These are phyloP conservation scores for Penicillium frequentans DNA, from an alignment of 2,329 filamentous ascomycete species.

Conservation along the genomic window DNA sequence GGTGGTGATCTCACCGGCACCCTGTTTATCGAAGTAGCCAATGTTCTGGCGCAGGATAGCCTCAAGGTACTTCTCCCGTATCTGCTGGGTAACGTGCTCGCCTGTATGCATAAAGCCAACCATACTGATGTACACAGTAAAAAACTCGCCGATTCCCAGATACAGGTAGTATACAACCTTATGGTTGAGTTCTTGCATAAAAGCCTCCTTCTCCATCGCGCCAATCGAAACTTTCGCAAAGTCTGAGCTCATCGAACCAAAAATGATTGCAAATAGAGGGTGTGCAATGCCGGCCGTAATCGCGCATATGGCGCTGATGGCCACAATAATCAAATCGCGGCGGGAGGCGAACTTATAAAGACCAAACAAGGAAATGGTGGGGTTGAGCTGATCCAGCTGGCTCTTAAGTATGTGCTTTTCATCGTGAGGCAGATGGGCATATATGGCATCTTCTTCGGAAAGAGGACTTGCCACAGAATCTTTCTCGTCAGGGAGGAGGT, in stretches of 20 bases:
- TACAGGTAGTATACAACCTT: conserved; percentile 84
- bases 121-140: conserved; percentile 75
- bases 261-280: conserved; percentile 76
- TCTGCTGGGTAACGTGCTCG: conserved; percentile 75
- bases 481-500: background rate
- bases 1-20: conserved; percentile 89
- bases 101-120: conserved; percentile 88
- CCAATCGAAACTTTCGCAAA: conserved; percentile 66
- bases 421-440: conserved; percentile 1
- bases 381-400: conserved; percentile 66
- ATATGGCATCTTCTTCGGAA: background rate
- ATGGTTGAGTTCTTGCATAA: conserved; percentile 59
- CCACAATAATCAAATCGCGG: conserved; percentile 64
- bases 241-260: conserved; percentile 70
- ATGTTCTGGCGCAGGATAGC: conserved; percentile 87
- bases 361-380: conserved; percentile 63
- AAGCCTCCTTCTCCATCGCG: conserved; percentile 52
- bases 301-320: conserved; percentile 61
- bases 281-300: conserved; percentile 73
- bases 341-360: conserved; percentile 70
- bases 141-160: conserved; percentile 76
- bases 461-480: background rate
- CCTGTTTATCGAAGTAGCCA: conserved; percentile 88
- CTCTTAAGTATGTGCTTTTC: conserved; percentile 67
- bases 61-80: conserved; percentile 78